Percentiles rank a stretch among this genome's conserved stretches.
phyloP scores from a whole-genome alignment of 2,329 filamentous ascomycete genomes.

The Curvularia sp. region DNA sequence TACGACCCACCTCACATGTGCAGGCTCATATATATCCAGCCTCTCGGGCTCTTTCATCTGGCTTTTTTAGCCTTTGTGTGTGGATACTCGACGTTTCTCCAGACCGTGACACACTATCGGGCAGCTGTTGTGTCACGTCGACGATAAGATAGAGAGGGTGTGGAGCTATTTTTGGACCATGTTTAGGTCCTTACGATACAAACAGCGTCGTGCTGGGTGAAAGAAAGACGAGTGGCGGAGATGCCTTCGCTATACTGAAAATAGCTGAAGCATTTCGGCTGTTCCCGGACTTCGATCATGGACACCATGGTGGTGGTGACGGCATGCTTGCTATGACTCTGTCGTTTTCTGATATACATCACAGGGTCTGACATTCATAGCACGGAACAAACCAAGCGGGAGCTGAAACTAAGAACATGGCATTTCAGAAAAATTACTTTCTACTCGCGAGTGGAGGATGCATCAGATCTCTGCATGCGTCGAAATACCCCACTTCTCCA shows the following conservation, averaged over 20 bases:
- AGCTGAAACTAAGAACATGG: not conserved
- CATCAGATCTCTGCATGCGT: constrained; percentile 43
- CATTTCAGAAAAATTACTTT: not conserved
- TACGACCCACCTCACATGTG: constrained; percentile 27
- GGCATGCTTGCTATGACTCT: not conserved
- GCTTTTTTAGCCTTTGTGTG: not conserved
- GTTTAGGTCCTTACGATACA: not conserved
- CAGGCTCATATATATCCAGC: constrained; percentile 19
- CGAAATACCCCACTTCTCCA: constrained; percentile 45
- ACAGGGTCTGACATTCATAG: not conserved
- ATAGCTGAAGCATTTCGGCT: too few species aligned
- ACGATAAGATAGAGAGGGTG: not conserved
- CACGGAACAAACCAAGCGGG: not conserved
- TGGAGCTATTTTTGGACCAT: not conserved
- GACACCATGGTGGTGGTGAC: too few species aligned
- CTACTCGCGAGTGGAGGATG: not conserved
- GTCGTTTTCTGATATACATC: not conserved
- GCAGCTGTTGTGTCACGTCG: not conserved
- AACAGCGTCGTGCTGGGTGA: too few species aligned
- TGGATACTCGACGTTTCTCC: not conserved
- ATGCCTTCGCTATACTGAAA: too few species aligned
- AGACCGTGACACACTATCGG: not conserved
- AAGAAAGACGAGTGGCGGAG: too few species aligned
- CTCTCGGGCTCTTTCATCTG: not conserved
- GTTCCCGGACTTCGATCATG: too few species aligned